These are phyloP conservation scores for Chrysoporthe cubensis DNA, from an alignment of 2,329 filamentous ascomycete species.

Conservation along the genomic window DNA sequence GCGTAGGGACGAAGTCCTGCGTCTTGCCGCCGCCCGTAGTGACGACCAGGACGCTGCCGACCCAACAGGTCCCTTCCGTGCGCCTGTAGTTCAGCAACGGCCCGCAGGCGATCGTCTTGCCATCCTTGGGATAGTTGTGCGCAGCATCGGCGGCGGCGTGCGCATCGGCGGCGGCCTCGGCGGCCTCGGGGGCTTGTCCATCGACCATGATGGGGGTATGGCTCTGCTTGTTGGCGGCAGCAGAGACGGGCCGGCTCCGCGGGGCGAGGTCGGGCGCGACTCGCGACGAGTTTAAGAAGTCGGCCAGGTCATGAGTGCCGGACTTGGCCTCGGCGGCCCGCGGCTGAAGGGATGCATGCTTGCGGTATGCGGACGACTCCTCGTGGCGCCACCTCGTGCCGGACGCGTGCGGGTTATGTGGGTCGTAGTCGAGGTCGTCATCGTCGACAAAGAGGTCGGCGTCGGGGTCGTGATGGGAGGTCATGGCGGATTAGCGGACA, in stretches of 20 bases:
- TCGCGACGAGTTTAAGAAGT: slow-evolving; percentile 60
- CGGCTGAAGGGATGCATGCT: slow-evolving; percentile 44
- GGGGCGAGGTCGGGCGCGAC: slow-evolving; percentile 46
- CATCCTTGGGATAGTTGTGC: slow-evolving; percentile 42
- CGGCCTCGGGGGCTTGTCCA: slow-evolving; percentile 41
- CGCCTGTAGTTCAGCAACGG: slow-evolving; percentile 78
- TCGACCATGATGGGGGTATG: slow-evolving; percentile 55
- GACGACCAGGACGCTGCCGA: slow-evolving; percentile 85
- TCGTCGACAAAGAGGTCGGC: slow-evolving; percentile 29
- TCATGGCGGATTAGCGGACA: slow-evolving; percentile 14
- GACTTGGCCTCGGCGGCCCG: slow-evolving; percentile 45
- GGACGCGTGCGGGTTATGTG: slow-evolving; percentile 59
- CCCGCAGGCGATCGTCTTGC: slow-evolving; percentile 68
- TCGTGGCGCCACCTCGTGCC: slow-evolving; percentile 65
- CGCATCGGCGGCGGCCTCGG: slow-evolving; percentile 25
- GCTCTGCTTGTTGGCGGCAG: slow-evolving; percentile 34
- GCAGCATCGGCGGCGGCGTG: slow-evolving; percentile 15
- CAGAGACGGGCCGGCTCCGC: slow-evolving; percentile 24
- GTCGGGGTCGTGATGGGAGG: slow-evolving; percentile 24
- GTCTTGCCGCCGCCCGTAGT: slow-evolving; percentile 70
- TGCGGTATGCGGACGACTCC: slow-evolving; percentile 61
- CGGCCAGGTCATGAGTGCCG: slow-evolving; percentile 55
- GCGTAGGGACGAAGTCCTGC: slow-evolving; percentile 60
- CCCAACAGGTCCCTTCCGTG: slow-evolving; percentile 73
- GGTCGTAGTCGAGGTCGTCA: slow-evolving; percentile 37